Percentiles rank a stretch among this genome's conserved stretches.
These are phyloP conservation scores for Colletotrichum limetticola DNA, from an alignment of 2,329 filamentous ascomycete species.

Conservation along the genomic window DNA sequence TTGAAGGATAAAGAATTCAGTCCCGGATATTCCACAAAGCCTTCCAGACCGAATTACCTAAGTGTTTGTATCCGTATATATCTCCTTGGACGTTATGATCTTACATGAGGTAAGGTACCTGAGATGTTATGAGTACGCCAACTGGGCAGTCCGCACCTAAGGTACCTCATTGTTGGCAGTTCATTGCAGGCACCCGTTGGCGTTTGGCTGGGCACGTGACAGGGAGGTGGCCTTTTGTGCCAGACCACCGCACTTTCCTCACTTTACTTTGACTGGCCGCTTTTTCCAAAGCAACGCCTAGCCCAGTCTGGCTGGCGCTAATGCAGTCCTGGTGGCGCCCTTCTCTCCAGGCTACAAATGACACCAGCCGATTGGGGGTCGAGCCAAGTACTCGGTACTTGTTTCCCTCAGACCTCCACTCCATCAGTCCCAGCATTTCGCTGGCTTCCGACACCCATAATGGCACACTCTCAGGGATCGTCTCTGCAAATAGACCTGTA, in stretches of 20 bases:
- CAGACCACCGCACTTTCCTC: not conserved
- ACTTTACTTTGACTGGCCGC: constrained; percentile 23
- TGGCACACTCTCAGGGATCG: constrained; percentile 2
- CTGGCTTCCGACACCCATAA: not conserved
- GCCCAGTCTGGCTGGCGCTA: constrained; percentile 34
- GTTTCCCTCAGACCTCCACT: constrained; percentile 11
- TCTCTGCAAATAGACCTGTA: constrained; percentile 19
- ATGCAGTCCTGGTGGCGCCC: constrained; percentile 27
- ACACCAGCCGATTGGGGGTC: not conserved
- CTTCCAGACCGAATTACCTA: not conserved
- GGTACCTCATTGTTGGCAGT: not conserved
- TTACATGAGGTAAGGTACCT: not conserved
- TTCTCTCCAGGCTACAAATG: not conserved
- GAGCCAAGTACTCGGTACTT: constrained; percentile 19
- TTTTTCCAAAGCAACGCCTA: constrained; percentile 21
- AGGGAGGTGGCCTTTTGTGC: constrained; percentile 3
- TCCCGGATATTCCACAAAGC: not conserved
- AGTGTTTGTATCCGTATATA: no score
- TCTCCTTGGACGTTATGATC: no score
- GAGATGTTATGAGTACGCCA: not conserved
- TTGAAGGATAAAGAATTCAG: not conserved
- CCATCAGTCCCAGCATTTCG: constrained; percentile 6
- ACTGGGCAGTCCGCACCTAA: no score
- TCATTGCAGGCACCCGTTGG: not conserved
- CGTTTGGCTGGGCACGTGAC: constrained; percentile 23